Evolutionary conservation across 2,329 filamentous ascomycete genomes (phyloP).

Genomic region (Phyllosticta citrichinensis): DNA sequence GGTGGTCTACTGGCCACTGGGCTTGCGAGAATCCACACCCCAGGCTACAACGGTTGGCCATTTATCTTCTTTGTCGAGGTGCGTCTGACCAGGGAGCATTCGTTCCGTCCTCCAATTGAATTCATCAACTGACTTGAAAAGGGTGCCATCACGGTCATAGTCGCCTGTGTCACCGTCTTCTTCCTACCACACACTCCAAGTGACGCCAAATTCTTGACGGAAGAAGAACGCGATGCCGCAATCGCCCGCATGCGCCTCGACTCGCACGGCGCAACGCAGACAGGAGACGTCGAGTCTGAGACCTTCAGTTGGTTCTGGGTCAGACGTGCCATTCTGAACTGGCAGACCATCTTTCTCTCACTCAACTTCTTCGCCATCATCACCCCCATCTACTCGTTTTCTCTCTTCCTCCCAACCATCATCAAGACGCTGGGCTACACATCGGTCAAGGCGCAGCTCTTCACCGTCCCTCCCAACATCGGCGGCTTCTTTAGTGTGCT

Average conservation of each 20-base stretch:
- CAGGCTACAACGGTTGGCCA: slow-evolving; percentile 30
- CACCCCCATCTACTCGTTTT: slow-evolving; percentile 37
- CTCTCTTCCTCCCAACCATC: slow-evolving; percentile 31
- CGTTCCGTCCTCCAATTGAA: not conserved
- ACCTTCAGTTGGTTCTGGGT: slow-evolving; percentile 35
- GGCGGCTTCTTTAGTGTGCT: slow-evolving; percentile 27
- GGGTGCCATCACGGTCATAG: slow-evolving; percentile 19
- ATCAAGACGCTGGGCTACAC: slow-evolving; percentile 28
- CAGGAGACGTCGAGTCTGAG: slow-evolving; percentile 26
- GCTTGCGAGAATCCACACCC: slow-evolving; percentile 28
- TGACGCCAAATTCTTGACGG: slow-evolving; percentile 23
- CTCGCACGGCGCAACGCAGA: slow-evolving; percentile 17
- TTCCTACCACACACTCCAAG: slow-evolving; percentile 39
- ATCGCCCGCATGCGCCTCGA: slow-evolving; percentile 21
- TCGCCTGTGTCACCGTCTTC: slow-evolving; percentile 40
- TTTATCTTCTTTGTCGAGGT: slow-evolving; percentile 27
- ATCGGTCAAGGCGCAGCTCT: slow-evolving; percentile 26
- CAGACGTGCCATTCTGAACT: slow-evolving; percentile 19
- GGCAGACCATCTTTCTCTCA: slow-evolving; percentile 30
- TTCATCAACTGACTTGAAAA: not conserved
- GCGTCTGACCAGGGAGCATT: not conserved
- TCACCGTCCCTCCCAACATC: slow-evolving; percentile 35
- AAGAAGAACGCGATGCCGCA: slow-evolving; percentile 20
- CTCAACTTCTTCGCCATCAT: slow-evolving; percentile 29
- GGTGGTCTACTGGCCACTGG: slow-evolving; percentile 35